A percentile compares a stretch with the other conserved stretches of the same genome.
Evolutionary conservation across 2,329 filamentous ascomycete species (phyloP).

Genomic region (Plenodomus lindquistii): DNA sequence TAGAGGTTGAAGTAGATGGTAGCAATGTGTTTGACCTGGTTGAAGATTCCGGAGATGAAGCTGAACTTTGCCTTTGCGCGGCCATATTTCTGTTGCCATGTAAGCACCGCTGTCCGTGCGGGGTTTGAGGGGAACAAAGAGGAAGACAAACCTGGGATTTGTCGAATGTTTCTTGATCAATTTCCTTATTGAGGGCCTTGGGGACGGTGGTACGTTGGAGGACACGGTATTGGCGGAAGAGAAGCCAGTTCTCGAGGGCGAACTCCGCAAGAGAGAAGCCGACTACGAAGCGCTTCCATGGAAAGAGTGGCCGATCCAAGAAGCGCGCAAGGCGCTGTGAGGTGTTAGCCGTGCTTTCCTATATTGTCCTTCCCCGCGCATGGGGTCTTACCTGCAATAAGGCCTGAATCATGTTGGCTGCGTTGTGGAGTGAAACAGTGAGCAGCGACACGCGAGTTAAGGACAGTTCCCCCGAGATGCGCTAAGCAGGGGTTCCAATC

Average conservation of each 20-base stretch:
- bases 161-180: conserved; percentile 87
- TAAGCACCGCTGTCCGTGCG: conserved; percentile 22
- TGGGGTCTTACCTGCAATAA: conserved; percentile 33
- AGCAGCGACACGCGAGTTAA: conserved; percentile 22
- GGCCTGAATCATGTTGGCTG: conserved; percentile 42
- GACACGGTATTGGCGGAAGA: conserved; percentile 85
- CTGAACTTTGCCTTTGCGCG: conserved; percentile 92
- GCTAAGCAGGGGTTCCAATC: conserved; percentile 3
- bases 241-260: conserved; percentile 85
- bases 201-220: conserved; percentile 79
- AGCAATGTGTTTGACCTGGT: conserved; percentile 83
- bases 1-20: conserved; percentile 91
- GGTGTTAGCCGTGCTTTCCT: conserved; percentile 12
- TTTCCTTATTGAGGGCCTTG: conserved; percentile 84
- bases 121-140: not conserved
- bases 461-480: conserved; percentile 23
- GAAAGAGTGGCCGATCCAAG: conserved; percentile 90
- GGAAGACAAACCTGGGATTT: conserved; percentile 70
- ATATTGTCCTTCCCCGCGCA: not conserved
- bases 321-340: conserved; percentile 72
- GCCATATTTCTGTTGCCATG: conserved; percentile 69
- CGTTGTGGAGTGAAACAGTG: conserved; percentile 10
- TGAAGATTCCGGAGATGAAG: conserved; percentile 78
- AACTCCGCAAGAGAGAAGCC: conserved; percentile 93
- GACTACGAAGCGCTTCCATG: conserved; percentile 96